Percentiles rank a stretch among this genome's conserved stretches.
Conservation (phyloP, 306 rosid species). For the Citrullus amarus region DNA sequence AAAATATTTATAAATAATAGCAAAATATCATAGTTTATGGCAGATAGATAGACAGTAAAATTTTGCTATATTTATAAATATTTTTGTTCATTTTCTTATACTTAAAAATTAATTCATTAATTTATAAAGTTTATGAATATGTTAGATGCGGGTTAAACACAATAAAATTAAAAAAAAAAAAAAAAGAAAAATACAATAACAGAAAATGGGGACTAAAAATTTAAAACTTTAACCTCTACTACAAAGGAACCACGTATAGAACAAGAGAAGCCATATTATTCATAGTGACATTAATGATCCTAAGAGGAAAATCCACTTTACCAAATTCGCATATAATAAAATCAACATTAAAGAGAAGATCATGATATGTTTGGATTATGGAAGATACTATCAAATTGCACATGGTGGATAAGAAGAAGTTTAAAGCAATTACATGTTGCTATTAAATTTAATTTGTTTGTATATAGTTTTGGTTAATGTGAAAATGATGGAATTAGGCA, state of each 20-base stretch:
- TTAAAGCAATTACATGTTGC: constrained; percentile 9
- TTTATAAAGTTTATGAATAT: no score
- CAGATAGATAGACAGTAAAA: no score
- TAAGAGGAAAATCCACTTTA: background rate
- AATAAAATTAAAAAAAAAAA: no score
- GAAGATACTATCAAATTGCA: background rate
- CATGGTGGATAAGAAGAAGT: background rate
- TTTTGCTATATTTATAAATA: no score
- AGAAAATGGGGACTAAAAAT: no score
- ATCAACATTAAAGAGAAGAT: background rate
- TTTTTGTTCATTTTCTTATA: no score
- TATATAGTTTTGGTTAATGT: constrained; percentile 28
- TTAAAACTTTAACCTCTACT: no score
- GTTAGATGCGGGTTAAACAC: no score
- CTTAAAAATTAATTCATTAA: no score
- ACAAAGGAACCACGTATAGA: background rate
- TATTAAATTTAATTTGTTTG: constrained; percentile 15
- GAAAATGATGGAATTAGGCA: constrained; percentile 52
- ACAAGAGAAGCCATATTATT: background rate
- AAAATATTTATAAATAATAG: no score
- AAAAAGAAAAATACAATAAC: no score
- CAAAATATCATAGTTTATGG: no score
- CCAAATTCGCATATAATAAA: background rate
- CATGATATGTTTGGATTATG: background rate
- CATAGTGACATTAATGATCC: background rate